phyloP scores from a whole-genome alignment of 1,284 basidiomycete species.

The Kwoniella shivajii region DNA sequence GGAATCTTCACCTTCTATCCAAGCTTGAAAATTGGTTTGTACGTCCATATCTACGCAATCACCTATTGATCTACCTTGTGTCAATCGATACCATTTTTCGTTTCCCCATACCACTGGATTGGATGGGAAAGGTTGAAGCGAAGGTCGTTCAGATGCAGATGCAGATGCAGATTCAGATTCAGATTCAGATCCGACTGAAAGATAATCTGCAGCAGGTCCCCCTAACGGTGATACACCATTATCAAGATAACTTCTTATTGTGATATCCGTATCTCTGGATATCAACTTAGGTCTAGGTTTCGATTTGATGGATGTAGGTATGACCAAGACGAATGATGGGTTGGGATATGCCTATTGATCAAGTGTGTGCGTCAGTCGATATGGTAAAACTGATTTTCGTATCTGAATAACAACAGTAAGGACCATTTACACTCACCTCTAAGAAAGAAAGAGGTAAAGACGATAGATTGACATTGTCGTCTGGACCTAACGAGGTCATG shows the following conservation, averaged over 20 bases:
- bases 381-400: slow-evolving; percentile 37
- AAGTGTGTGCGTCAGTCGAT: slow-evolving; percentile 28
- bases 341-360: slow-evolving; percentile 38
- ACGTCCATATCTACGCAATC: slow-evolving; percentile 24
- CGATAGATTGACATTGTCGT: slow-evolving; percentile 20
- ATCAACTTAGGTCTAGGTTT: slow-evolving; percentile 24
- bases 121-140: slow-evolving; percentile 1
- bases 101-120: slow-evolving; percentile 32
- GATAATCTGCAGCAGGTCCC: too few relatives aligned
- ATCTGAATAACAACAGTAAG: background rate
- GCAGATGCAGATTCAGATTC: too few relatives aligned
- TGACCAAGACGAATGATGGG: slow-evolving; percentile 34
- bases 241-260: slow-evolving; percentile 20
- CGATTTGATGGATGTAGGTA: slow-evolving; percentile 10
- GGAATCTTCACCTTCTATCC: slow-evolving; percentile 31
- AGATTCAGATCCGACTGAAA: too few relatives aligned
- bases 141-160: too few relatives aligned
- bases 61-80: slow-evolving; percentile 22
- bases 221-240: slow-evolving; percentile 23
- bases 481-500: background rate
- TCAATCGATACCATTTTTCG: slow-evolving; percentile 27
- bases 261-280: slow-evolving; percentile 41
- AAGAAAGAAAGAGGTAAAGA: slow-evolving; percentile 33
- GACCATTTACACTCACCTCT: slow-evolving; percentile 31
- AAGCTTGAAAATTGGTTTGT: slow-evolving; percentile 27